phyloP scores from a whole-genome alignment of 1,284 basidiomycete species.

The Filobasidium uniguttulatum region DNA sequence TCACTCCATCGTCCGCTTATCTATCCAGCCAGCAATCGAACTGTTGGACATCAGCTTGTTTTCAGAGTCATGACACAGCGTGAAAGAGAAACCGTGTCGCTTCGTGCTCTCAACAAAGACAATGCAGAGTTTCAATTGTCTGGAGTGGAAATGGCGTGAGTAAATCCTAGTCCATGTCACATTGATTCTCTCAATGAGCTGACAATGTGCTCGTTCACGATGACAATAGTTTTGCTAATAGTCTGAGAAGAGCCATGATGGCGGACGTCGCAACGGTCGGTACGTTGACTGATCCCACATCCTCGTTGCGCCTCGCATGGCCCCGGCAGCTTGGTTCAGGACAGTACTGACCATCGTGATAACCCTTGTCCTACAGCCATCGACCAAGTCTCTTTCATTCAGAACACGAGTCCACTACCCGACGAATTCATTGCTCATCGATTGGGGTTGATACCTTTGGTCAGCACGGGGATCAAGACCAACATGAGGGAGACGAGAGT shows the following conservation, averaged over 20 bases:
- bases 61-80: neutral
- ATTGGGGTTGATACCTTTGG: constrained; percentile 82
- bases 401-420: constrained; percentile 84
- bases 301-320: too few relatives aligned
- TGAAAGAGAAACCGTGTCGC: constrained; percentile 1
- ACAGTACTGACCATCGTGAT: neutral
- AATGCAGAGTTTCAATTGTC: constrained; percentile 76
- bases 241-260: constrained; percentile 75
- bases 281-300: too few relatives aligned
- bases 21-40: too few relatives aligned
- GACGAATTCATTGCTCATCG: constrained; percentile 98
- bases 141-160: constrained; percentile 80
- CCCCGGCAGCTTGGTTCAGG: too few relatives aligned
- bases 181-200: too few relatives aligned
- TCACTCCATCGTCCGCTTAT: too few relatives aligned
- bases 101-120: constrained; percentile 49
- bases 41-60: too few relatives aligned
- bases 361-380: constrained; percentile 55
- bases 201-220: too few relatives aligned
- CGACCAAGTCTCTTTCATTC: constrained; percentile 85
- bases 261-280: constrained; percentile 90
- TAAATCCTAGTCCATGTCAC: too few relatives aligned
- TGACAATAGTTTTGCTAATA: constrained; percentile 62
- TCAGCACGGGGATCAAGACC: constrained; percentile 70
- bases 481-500: constrained; percentile 51